Conservation (phyloP, 169 alveolate genomes). For the Cryptosporidium tyzzeri region DNA sequence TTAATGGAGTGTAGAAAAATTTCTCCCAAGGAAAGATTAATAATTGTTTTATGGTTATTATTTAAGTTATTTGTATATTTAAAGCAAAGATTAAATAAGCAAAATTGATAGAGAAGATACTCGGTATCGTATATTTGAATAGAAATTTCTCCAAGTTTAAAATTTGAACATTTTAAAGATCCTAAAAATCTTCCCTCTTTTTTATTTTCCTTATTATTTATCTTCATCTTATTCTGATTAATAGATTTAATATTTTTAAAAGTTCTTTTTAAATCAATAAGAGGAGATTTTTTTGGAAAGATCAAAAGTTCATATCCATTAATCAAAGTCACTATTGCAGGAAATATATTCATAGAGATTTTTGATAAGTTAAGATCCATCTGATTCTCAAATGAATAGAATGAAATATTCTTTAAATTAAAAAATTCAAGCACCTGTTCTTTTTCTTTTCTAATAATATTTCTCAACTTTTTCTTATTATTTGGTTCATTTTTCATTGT, state of each 20-base stretch:
- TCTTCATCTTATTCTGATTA: conserved; percentile 2
- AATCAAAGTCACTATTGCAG: conserved; percentile 9
- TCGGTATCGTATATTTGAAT: conserved; percentile 38
- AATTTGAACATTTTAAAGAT: not conserved
- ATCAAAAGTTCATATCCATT: conserved; percentile 54
- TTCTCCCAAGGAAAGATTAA: conserved; percentile 7
- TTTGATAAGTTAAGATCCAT: not conserved
- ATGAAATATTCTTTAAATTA: not conserved
- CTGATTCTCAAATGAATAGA: not conserved
- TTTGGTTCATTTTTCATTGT: too few relatives aligned
- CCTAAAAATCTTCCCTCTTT: not conserved
- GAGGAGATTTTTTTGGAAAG: conserved; percentile 8
- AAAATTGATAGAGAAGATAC: not conserved
- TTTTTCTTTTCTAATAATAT: not conserved
- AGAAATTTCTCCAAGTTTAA: conserved; percentile 4
- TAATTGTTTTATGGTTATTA: not conserved
- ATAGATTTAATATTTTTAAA: conserved; percentile 10
- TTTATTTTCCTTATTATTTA: not conserved
- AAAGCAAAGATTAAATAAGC: not conserved
- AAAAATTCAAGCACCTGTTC: not conserved
- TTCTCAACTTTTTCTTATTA: too few relatives aligned
- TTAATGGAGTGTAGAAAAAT: conserved; percentile 12
- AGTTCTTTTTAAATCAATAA: not conserved
- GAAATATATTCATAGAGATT: conserved; percentile 12
- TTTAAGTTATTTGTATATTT: not conserved